A percentile compares a stretch with the other conserved stretches of the same genome.
Evolutionary conservation across 2,329 filamentous ascomycete genomes (phyloP).

Genomic region (Acarospora socialis): DNA sequence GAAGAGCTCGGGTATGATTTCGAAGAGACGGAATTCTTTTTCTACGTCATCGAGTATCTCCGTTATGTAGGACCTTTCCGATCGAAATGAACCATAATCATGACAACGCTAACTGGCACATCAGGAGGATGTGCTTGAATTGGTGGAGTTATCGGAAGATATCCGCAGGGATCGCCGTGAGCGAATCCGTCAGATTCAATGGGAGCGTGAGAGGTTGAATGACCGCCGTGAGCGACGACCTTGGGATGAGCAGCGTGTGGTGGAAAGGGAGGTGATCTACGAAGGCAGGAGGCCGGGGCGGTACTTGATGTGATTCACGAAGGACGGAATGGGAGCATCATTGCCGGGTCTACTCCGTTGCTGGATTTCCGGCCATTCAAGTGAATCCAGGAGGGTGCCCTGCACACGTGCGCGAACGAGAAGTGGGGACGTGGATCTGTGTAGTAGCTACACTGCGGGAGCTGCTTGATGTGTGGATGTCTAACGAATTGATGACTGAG

Average conservation of each 20-base stretch:
- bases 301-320: not conserved
- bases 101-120: conserved; percentile 23
- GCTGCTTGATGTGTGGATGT: too few species aligned
- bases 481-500: too few species aligned
- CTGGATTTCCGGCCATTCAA: too few species aligned
- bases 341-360: too few species aligned
- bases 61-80: conserved; percentile 56
- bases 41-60: conserved; percentile 85
- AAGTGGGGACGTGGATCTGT: too few species aligned
- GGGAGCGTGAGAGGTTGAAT: conserved; percentile 22
- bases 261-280: conserved; percentile 14
- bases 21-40: conserved; percentile 79
- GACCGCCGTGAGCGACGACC: conserved; percentile 1
- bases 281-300: conserved; percentile 1
- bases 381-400: too few species aligned
- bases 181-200: conserved; percentile 45
- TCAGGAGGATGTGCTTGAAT: conserved; percentile 72
- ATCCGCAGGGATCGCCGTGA: conserved; percentile 54
- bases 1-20: conserved; percentile 73
- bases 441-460: too few species aligned
- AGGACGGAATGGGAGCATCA: not conserved
- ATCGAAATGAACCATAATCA: too few species aligned
- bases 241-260: conserved; percentile 14
- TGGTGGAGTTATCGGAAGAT: conserved; percentile 69
- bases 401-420: too few species aligned